Percentiles rank a stretch among this genome's conserved stretches.
phyloP scores from a whole-genome alignment of 352 stramenopile genomes.

The Phytophthora syringae region DNA sequence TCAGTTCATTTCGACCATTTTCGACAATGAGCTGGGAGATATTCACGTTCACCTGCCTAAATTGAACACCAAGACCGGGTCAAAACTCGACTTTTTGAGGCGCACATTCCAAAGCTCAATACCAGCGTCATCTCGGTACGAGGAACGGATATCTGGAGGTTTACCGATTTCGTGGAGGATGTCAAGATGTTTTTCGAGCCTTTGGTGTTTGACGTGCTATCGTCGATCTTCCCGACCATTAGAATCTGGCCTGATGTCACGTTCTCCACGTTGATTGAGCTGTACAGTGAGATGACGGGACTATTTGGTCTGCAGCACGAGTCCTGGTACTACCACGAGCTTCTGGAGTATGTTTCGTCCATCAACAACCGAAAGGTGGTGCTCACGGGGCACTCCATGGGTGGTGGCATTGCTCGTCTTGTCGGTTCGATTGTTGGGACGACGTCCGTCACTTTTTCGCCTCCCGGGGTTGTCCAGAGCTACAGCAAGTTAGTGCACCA shows the following conservation, averaged over 20 bases:
- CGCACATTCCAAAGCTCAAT: conserved; percentile 78
- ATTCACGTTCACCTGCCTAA: conserved; percentile 68
- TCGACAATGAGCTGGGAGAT: conserved; percentile 47
- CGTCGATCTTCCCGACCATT: conserved; percentile 90
- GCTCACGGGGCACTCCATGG: conserved; percentile 90
- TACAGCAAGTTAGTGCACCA: conserved; percentile 90
- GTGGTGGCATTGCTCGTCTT: conserved; percentile 84
- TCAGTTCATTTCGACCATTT: conserved; percentile 75
- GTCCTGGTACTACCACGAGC: conserved; percentile 88
- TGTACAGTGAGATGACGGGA: conserved; percentile 88
- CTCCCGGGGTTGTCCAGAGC: conserved; percentile 86
- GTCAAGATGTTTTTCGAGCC: conserved; percentile 93
- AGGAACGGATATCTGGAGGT: conserved; percentile 90
- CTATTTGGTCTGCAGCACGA: conserved; percentile 90
- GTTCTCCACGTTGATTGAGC: conserved; percentile 85
- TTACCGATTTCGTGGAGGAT: conserved; percentile 92
- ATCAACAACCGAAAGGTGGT: conserved; percentile 85
- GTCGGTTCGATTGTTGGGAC: conserved; percentile 81
- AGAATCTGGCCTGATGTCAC: conserved; percentile 92
- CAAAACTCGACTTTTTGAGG: conserved; percentile 89
- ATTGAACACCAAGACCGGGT: conserved; percentile 83
- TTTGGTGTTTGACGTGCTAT: conserved; percentile 90
- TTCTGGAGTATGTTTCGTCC: conserved; percentile 83
- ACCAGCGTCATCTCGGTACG: conserved; percentile 88
- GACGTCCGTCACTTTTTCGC: conserved; percentile 87